Base-by-base conservation (phyloP, 805 yeast species). In the Yamadazyma sp. region DNA sequence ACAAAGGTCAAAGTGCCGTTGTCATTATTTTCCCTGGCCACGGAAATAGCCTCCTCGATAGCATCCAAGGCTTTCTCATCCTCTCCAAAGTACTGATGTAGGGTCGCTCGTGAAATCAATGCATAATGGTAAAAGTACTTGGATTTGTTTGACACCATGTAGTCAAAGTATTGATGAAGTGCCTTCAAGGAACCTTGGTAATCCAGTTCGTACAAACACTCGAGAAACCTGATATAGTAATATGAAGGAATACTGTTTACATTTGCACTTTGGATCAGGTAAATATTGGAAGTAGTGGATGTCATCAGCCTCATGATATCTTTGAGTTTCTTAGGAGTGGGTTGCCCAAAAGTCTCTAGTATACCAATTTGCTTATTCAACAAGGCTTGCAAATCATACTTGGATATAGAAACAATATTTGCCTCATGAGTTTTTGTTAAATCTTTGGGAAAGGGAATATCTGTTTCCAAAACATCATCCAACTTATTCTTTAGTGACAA, bases 11-110 rank as follows among this genome's bases (percentile, higher is more conserved):
- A 67, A 17, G 95, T 85, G 10, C 72, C 67, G 38, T 77, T 70
- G 56, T 90, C 96, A 44, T 80, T 80, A 49, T 83, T 82, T 50
- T 89, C 96, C 47, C 96, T 67, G 0, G 96, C 96, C 3, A 89
- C 88, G 5, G 84, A 70, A 2, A 88, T 83, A 0, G 96, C 93
- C 55, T 89, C 96, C 45, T 84, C 87, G 6, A 88, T 84, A 1
- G 95, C 82, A 46, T 82, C 71, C 10, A 87, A 55, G 0, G 96
- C 95, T 42, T 82, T 82, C 9, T 71, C 71, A 45, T 75, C 74
- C 39, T 80, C 78, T 19, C 80, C 79, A 54, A 83, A 84, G 35
- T 74, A 75, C 15, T 82, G 80, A 47, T 86, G 88, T 27, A 85
- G 60, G 0, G 84, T 70, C 0, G 93, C 95, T 32, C 83, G 62